Evolutionary conservation across 495 filamentous ascomycete species (phyloP), one percentile per base, ranked within the genome.

Genomic region (Aspergillus conjunctus): DNA sequence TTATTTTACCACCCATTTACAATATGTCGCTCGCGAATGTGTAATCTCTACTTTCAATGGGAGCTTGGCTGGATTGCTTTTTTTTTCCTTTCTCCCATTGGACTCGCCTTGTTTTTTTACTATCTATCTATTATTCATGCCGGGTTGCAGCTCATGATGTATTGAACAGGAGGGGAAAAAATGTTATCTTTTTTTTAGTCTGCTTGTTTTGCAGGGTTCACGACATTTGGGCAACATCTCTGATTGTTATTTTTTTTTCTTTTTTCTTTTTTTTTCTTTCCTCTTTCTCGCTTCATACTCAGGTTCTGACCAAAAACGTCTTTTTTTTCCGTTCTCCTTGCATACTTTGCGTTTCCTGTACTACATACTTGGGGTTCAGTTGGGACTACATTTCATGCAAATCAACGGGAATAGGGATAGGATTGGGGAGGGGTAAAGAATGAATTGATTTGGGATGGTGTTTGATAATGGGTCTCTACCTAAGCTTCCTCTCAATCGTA

Each of bases 21-120:
- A 26, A 26, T 58, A 21, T 61, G 33, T 60, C 55, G 48, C 50
- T 64, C 58, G 64, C 67, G 68, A 71, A 60, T 75, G 75, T 79
- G 75, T 79, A 79, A 77, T 77, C 72, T 74, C 70, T 79, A 73
- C 76, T 77, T 73, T 74, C 69, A 66, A 66, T 69, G 73, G 73
- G 75, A 79, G 70, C 72, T 77, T 77, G 76, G 76, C 69, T 77
- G 74, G 74, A 26, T 26, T 26, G 26, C 26, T 26, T 26, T 26
- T 26, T 26, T 26, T 26, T 26, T 26, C 26, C 26, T 26, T 59
- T 70, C 59, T 61, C 48, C 65, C 67, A 62, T 63, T 52, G 49
- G 31, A 48, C 46, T 54, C 31, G 49, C 21, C 45, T 60, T 48
- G 32, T 56, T 58, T 50, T 33, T 50, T 54, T 41, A 41, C 9